phyloP scores from a whole-genome alignment of 371 early-diverging fungal species.

The Dinochytrium kinnereticum region DNA sequence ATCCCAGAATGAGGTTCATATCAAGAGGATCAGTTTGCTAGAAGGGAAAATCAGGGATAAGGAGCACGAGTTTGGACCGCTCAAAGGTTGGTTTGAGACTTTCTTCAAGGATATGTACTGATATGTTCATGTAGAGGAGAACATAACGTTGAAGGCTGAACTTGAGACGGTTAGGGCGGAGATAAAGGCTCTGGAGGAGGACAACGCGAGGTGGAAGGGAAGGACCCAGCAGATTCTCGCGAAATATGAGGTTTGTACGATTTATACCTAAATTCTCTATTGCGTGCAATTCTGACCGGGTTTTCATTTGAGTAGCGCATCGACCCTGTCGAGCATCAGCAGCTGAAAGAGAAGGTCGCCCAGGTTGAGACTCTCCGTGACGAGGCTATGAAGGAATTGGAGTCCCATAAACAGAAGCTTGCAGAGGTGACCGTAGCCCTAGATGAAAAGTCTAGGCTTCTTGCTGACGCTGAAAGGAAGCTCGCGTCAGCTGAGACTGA shows the following conservation, averaged over 20 bases:
- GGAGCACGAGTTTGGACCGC: constrained; percentile 51
- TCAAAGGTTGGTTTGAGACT: constrained; percentile 42
- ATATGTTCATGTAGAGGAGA: constrained; percentile 40
- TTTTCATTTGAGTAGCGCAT: too few relatives aligned
- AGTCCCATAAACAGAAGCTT: neutral
- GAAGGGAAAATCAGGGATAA: constrained; percentile 40
- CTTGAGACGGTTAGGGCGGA: constrained; percentile 57
- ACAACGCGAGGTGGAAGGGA: constrained; percentile 65
- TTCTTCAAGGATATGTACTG: neutral
- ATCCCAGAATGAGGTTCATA: constrained; percentile 54
- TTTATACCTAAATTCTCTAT: too few relatives aligned
- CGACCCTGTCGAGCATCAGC: constrained; percentile 53
- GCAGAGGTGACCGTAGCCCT: neutral
- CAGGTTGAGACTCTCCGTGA: constrained; percentile 11
- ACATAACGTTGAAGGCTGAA: constrained; percentile 61
- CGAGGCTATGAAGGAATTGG: neutral
- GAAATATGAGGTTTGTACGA: constrained; percentile 59
- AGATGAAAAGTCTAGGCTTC: neutral
- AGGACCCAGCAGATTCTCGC: constrained; percentile 64
- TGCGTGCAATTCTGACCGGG: too few relatives aligned
- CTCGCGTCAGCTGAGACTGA: neutral
- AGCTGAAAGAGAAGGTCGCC: constrained; percentile 42
- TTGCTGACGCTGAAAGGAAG: neutral
- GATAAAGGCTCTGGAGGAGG: constrained; percentile 51
- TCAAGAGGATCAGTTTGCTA: constrained; percentile 36